Conservation (phyloP, 2,329 filamentous ascomycete species). For the Xylaria sp. region DNA sequence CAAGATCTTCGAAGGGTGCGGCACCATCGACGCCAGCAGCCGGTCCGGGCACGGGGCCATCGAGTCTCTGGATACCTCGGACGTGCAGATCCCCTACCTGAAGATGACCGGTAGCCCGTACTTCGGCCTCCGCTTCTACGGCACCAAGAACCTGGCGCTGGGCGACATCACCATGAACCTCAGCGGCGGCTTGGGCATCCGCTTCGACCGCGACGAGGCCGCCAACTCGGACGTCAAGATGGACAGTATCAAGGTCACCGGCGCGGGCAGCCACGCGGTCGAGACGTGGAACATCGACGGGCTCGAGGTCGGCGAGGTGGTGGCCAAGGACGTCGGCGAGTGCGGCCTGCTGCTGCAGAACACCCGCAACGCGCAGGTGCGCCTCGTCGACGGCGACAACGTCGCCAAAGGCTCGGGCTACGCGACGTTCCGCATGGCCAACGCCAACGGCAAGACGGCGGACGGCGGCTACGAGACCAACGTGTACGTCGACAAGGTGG, state of each 20-base stretch:
- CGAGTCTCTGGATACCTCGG: constrained; percentile 50
- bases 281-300: constrained; percentile 64
- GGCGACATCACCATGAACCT: constrained; percentile 59
- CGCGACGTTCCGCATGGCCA: constrained; percentile 59
- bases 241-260: constrained; percentile 53
- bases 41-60: constrained; percentile 54
- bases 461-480: constrained; percentile 56
- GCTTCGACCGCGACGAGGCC: constrained; percentile 58
- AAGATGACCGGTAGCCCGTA: constrained; percentile 61
- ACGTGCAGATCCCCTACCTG: constrained; percentile 58
- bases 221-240: constrained; percentile 58
- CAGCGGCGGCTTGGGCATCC: constrained; percentile 56
- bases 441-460: constrained; percentile 54
- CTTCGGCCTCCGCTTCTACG: constrained; percentile 60
- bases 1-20: constrained; percentile 62
- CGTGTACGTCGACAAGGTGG: constrained; percentile 54
- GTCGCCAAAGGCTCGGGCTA: constrained; percentile 56
- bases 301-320: constrained; percentile 53
- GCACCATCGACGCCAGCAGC: constrained; percentile 53
- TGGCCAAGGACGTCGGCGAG: constrained; percentile 57
- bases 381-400: constrained; percentile 59
- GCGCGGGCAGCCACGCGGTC: constrained; percentile 58
- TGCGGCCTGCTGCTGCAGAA: constrained; percentile 59
- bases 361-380: constrained; percentile 54
- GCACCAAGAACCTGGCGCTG: constrained; percentile 50